Evolutionary conservation across 306 rosid species (phyloP), one percentile per base, ranked within the genome.

Genomic region (Malus fusca): DNA sequence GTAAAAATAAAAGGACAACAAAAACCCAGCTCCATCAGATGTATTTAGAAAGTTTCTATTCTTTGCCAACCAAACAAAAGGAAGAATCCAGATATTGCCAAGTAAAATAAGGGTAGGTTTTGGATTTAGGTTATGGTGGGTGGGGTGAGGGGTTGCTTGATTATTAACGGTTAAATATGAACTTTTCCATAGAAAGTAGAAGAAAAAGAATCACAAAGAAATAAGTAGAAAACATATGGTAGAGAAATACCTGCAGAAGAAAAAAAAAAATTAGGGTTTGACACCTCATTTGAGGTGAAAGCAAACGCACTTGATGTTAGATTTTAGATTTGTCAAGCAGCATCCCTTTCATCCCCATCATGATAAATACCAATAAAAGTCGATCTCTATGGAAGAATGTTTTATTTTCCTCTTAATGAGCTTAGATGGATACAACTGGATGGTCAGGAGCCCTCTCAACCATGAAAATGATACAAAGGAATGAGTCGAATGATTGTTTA

Each of bases 391-490:
- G 53, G 85, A 82, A 86, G 91, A 88, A 90, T 87, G 93, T 88
- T 87, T 90, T 88, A 75, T 86, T 93, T 84, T 84, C 88, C 76
- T 80, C 74, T 88, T n/a, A 85, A 88, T 87, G 86, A 78, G 78
- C 84, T 5, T 83, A 86, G 88, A 88, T 89, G 87, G 88, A 78
- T 71, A 87, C 96, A 85, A 81, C 88, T 90, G 89, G 82, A 85
- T 84, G 92, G 88, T 84, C 93, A 84, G 77, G 60, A 68, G 33
- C 82, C 78, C 55, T 64, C 80, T 68, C 81, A 69, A 70, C 44
- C 46, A 51, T 71, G 89, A 88, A 84, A 81, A 84, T 77, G 91
- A 86, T 79, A 66, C 78, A 19, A 75, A 80, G 43, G 79, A 87
- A 81, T 81, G 26, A 73, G 28, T 42, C 11, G 78, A 85, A 83